Evolutionary conservation across 371 early-diverging fungal species (phyloP).

Genomic region (Zychaea mexicana): DNA sequence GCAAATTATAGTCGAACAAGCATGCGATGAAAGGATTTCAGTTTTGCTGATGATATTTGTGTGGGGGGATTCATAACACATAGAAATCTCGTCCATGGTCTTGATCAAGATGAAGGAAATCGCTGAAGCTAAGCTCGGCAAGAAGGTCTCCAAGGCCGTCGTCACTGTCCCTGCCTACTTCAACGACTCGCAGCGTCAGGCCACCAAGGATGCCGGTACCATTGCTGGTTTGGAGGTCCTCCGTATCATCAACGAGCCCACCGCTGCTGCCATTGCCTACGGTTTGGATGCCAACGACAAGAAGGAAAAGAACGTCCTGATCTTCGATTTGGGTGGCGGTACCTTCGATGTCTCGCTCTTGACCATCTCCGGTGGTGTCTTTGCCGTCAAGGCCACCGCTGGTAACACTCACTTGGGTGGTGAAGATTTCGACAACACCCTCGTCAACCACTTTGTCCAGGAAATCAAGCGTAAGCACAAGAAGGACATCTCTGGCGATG

Average conservation of each 20-base stretch:
- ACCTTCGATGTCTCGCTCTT: constrained; percentile 98
- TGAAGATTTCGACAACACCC: constrained; percentile 94
- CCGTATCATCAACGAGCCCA: constrained; percentile 98
- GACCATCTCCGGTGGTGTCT: constrained; percentile 93
- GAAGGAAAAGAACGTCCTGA: constrained; percentile 85
- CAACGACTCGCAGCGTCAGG: constrained; percentile 98
- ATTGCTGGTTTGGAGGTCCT: constrained; percentile 96
- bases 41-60: too few relatives aligned
- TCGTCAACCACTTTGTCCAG: constrained; percentile 81
- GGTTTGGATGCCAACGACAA: constrained; percentile 79
- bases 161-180: constrained; percentile 63
- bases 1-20: not conserved
- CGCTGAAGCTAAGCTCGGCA: constrained; percentile 85
- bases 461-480: constrained; percentile 85
- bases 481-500: constrained; percentile 79
- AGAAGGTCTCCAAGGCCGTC: constrained; percentile 83
- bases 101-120: constrained; percentile 93
- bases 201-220: constrained; percentile 97
- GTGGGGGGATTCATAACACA: not conserved
- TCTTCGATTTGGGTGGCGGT: constrained; percentile 98
- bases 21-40: not conserved
- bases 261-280: constrained; percentile 98
- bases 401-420: constrained; percentile 99
- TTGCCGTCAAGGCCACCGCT: constrained; percentile 94
- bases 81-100: constrained; percentile 91